These are phyloP conservation scores for Celoporthe dispersa DNA, from an alignment of 2,329 filamentous ascomycete genomes.

Conservation along the genomic window DNA sequence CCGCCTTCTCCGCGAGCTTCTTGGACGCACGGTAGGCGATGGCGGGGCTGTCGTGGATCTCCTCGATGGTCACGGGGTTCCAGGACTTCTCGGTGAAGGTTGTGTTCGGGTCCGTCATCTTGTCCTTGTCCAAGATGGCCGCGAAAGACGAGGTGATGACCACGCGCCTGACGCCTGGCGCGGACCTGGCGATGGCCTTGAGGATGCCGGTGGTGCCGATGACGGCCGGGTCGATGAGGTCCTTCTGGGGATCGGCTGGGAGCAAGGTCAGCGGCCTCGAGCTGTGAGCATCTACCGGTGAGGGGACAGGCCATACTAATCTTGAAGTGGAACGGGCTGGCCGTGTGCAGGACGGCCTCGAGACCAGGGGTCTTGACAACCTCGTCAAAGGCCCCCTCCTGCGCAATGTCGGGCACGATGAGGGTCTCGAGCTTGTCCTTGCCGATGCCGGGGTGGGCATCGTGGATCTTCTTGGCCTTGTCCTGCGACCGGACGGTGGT, in stretches of 20 bases:
- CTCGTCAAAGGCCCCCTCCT: conserved; percentile 73
- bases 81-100: conserved; percentile 54
- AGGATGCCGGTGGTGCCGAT: conserved; percentile 71
- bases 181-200: conserved; percentile 65
- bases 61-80: conserved; percentile 56
- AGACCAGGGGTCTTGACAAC: conserved; percentile 55
- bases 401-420: conserved; percentile 79
- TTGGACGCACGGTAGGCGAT: conserved; percentile 59
- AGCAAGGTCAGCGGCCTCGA: background rate
- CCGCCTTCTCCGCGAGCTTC: conserved; percentile 55
- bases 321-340: conserved; percentile 62
- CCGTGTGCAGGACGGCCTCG: conserved; percentile 63
- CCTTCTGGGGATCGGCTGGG: conserved; percentile 51
- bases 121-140: conserved; percentile 49
- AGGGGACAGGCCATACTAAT: conserved; percentile 41
- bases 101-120: conserved; percentile 43
- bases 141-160: conserved; percentile 65
- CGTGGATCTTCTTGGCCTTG: conserved; percentile 57
- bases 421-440: conserved; percentile 50
- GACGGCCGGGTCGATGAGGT: conserved; percentile 62
- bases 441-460: conserved; percentile 49
- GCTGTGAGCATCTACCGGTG: background rate
- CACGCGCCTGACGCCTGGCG: conserved; percentile 69
- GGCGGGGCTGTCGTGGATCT: conserved; percentile 44
- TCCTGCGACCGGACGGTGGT: conserved; percentile 60